Percentiles rank a stretch among this genome's conserved stretches.
Evolutionary conservation across 208 protist genomes (phyloP).

Genomic region (Wallacemonas collosoma): DNA sequence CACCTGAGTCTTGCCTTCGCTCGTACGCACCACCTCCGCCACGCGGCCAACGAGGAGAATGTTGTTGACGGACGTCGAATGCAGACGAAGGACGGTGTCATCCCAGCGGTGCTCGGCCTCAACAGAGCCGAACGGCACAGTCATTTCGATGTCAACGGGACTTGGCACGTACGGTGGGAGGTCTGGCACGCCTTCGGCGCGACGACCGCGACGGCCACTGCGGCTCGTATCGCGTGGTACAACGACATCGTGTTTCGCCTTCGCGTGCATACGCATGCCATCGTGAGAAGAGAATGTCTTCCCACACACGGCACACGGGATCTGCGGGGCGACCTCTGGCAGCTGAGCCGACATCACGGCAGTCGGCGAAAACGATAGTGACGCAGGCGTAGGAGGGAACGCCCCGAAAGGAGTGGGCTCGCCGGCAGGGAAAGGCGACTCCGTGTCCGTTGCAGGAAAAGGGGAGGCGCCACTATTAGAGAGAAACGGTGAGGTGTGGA

Average conservation of each 20-base stretch:
- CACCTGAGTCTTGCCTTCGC: slow-evolving; percentile 41
- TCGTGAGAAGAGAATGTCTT: slow-evolving; percentile 61
- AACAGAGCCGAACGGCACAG: slow-evolving; percentile 68
- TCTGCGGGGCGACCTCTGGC: slow-evolving; percentile 22
- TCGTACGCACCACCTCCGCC: slow-evolving; percentile 35
- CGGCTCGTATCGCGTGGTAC: slow-evolving; percentile 27
- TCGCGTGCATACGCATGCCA: slow-evolving; percentile 78
- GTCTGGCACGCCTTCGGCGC: slow-evolving; percentile 28
- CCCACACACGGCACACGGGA: slow-evolving; percentile 66
- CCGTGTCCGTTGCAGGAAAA: slow-evolving; percentile 17
- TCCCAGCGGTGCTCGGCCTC: slow-evolving; percentile 40
- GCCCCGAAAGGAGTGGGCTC: not conserved
- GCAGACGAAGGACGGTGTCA: slow-evolving; percentile 70
- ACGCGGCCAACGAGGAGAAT: slow-evolving; percentile 55
- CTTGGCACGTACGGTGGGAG: slow-evolving; percentile 88
- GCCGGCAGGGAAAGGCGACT: slow-evolving; percentile 41
- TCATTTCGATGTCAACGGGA: slow-evolving; percentile 85
- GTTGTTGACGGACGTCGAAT: slow-evolving; percentile 77
- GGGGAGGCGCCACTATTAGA: slow-evolving; percentile 29
- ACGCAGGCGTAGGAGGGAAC: not conserved
- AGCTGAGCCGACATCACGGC: slow-evolving; percentile 19
- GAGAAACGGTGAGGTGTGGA: slow-evolving; percentile 17
- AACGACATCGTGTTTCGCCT: slow-evolving; percentile 75
- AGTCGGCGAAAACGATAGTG: slow-evolving; percentile 4
- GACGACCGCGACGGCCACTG: slow-evolving; percentile 20